phyloP scores from a whole-genome alignment of 345 rosid genomes.

The Clausena lansium region DNA sequence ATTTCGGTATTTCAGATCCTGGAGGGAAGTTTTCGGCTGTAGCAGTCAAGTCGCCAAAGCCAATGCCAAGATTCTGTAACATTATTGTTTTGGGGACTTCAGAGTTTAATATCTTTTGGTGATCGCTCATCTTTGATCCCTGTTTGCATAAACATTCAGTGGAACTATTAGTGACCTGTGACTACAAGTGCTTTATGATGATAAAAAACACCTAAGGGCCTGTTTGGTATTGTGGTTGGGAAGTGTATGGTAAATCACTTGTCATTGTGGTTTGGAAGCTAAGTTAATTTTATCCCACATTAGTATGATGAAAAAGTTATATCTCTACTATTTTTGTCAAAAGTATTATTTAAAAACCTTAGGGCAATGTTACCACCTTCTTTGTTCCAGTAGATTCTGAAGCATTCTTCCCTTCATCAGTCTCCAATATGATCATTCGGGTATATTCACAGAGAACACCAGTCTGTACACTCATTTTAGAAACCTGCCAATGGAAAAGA shows the following conservation, averaged over 20 bases:
- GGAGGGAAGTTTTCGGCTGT: slow-evolving; percentile 68
- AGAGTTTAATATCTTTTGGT: slow-evolving; percentile 33
- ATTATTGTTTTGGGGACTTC: slow-evolving; percentile 28
- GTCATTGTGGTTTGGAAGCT: too few relatives aligned
- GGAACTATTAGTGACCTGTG: background rate
- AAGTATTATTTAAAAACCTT: too few relatives aligned
- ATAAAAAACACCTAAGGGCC: background rate
- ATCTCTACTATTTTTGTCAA: too few relatives aligned
- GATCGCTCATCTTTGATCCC: slow-evolving; percentile 35
- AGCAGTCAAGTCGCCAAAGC: slow-evolving; percentile 71
- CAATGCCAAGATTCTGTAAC: slow-evolving; percentile 47
- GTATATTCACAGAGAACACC: slow-evolving; percentile 72
- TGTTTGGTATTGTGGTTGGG: too few relatives aligned
- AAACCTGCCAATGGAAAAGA: slow-evolving; percentile 41
- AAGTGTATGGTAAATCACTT: too few relatives aligned
- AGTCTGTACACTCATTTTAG: slow-evolving; percentile 58
- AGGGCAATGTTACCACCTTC: slow-evolving; percentile 35
- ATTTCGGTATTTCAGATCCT: slow-evolving; percentile 44
- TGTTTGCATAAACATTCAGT: slow-evolving; percentile 24
- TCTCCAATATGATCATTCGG: slow-evolving; percentile 56
- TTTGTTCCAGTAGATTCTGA: slow-evolving; percentile 27
- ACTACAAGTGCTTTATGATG: background rate
- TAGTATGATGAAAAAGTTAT: too few relatives aligned
- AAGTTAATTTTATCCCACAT: too few relatives aligned
- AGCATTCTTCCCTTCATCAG: slow-evolving; percentile 35